Percentiles rank a stretch among this genome's conserved stretches.
These are phyloP conservation scores for Aspergillus tubingensis DNA, from an alignment of 2,329 filamentous ascomycete genomes.

Conservation along the genomic window DNA sequence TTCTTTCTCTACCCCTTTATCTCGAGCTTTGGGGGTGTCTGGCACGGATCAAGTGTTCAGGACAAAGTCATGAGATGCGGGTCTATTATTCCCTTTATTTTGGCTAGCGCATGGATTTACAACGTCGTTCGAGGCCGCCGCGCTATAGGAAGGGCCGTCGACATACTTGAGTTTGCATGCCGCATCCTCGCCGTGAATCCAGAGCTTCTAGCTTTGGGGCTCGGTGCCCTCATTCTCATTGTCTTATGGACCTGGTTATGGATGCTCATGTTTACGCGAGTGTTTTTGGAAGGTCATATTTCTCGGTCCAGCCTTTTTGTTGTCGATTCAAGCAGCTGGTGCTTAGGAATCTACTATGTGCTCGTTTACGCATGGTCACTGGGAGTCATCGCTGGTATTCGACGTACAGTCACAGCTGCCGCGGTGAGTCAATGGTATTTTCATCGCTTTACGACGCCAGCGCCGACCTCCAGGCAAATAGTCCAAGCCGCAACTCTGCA, in stretches of 20 bases:
- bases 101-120: slow-evolving; percentile 79
- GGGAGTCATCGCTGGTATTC: slow-evolving; percentile 81
- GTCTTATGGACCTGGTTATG: slow-evolving; percentile 93
- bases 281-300: slow-evolving; percentile 91
- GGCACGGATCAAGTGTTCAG: slow-evolving; percentile 76
- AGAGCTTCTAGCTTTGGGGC: slow-evolving; percentile 79
- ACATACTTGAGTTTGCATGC: slow-evolving; percentile 89
- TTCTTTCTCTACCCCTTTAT: slow-evolving; percentile 92
- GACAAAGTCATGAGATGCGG: slow-evolving; percentile 88
- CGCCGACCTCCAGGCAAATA: slow-evolving; percentile 75
- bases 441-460: slow-evolving; percentile 79
- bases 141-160: slow-evolving; percentile 78
- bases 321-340: slow-evolving; percentile 88
- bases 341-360: slow-evolving; percentile 89
- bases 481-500: slow-evolving; percentile 81
- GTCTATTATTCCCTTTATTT: slow-evolving; percentile 72
- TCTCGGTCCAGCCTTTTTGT: slow-evolving; percentile 66
- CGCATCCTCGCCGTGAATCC: slow-evolving; percentile 83
- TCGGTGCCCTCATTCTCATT: slow-evolving; percentile 71
- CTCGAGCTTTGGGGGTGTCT: slow-evolving; percentile 78
- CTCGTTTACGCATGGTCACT: slow-evolving; percentile 95
- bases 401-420: slow-evolving; percentile 87
- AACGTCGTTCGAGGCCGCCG: slow-evolving; percentile 78
- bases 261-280: slow-evolving; percentile 93
- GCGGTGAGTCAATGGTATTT: slow-evolving; percentile 99